These are phyloP conservation scores for Alternaria gansuensis DNA, from an alignment of 2,329 filamentous ascomycete species.

Conservation along the genomic window DNA sequence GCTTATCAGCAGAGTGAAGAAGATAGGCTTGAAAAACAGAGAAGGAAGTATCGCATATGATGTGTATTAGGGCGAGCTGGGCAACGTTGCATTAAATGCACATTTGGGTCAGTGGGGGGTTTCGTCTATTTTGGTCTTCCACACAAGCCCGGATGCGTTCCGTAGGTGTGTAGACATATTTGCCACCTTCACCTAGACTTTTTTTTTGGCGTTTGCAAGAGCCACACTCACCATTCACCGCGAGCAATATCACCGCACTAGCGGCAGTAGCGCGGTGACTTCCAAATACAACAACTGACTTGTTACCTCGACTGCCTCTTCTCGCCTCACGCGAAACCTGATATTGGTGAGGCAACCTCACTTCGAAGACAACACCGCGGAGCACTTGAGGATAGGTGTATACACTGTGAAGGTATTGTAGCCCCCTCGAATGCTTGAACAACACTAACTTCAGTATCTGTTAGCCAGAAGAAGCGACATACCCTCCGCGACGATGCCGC, in stretches of 20 bases:
- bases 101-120: too few relatives aligned
- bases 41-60: neutral
- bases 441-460: neutral
- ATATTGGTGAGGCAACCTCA: neutral
- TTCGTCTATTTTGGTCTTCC: neutral
- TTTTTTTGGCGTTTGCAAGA: neutral
- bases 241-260: neutral
- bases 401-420: neutral
- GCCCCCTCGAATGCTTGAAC: neutral
- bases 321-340: too few relatives aligned
- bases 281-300: neutral
- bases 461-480: neutral
- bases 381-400: neutral
- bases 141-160: neutral
- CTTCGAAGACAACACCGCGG: neutral
- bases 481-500: neutral
- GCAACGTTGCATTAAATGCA: neutral
- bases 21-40: neutral
- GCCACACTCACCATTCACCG: neutral
- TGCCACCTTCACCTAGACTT: neutral
- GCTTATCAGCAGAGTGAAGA: neutral
- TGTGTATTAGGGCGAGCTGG: neutral
- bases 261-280: neutral
- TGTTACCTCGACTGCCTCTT: neutral
- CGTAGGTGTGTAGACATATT: neutral